phyloP scores from a whole-genome alignment of 257 asterid genomes.

The Lavandula angustifolia region DNA sequence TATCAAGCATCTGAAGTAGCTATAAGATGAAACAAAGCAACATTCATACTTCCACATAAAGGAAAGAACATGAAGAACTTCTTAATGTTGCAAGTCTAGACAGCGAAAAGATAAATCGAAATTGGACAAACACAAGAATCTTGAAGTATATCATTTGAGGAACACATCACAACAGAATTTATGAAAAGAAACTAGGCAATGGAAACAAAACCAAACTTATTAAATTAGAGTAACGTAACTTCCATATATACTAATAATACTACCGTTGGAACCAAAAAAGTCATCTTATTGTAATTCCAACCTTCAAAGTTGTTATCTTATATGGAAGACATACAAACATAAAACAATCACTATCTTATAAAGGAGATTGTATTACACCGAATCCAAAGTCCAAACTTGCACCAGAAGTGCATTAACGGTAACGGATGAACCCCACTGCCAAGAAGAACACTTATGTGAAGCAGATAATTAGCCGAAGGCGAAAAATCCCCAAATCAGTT shows the following conservation, averaged over 20 bases:
- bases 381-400: too few relatives aligned
- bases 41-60: not conserved
- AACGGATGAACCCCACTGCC: too few relatives aligned
- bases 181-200: too few relatives aligned
- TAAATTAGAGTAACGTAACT: not conserved
- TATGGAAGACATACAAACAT: not conserved
- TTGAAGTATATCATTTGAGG: too few relatives aligned
- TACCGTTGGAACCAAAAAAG: not conserved
- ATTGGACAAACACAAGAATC: too few relatives aligned
- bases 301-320: not conserved
- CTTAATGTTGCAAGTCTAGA: conserved; percentile 13
- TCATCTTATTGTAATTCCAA: conserved; percentile 1
- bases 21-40: too few relatives aligned
- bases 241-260: not conserved
- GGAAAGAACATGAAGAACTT: not conserved
- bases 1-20: too few relatives aligned
- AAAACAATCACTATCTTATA: too few relatives aligned
- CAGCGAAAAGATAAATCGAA: conserved; percentile 17
- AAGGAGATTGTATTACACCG: too few relatives aligned
- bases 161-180: too few relatives aligned
- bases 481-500: not conserved
- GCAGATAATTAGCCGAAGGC: not conserved
- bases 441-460: not conserved
- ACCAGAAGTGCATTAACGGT: too few relatives aligned
- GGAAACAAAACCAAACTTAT: too few relatives aligned